Evolutionary conservation across 1,284 basidiomycete species (phyloP), one percentile per base, ranked within the genome.

Genomic region (Phellopilus nigrolimitatus): DNA sequence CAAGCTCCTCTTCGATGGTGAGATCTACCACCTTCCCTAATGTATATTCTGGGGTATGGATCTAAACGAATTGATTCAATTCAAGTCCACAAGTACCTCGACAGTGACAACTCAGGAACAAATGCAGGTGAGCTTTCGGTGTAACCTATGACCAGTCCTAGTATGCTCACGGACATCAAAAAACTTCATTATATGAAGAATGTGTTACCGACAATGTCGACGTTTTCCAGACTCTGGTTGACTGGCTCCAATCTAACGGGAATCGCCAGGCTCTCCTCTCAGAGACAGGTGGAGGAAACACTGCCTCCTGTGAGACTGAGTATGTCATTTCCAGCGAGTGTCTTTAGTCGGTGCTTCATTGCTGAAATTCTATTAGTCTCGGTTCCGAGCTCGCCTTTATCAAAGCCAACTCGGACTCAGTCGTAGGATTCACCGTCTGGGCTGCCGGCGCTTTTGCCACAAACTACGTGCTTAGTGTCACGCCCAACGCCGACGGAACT

Each of bases 51-150:
- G n/a, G n/a, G n/a, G n/a, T n/a, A n/a, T n/a, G n/a, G n/a, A n/a
- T n/a, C n/a, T n/a, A n/a, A n/a, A n/a, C n/a, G n/a, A n/a, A 19
- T 25, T 15, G 17, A 40, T 37, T 12, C 27, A 44, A 17, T 55
- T 65, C 47, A 59, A 71, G 77, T 80, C 3, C 79, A 81, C 70
- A 75, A 80, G 64, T 82, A 82, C 64, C 73, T 80, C 55, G 80
- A 82, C 62, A 68, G 67, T 48, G 78, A 80, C 62, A 78, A 78
- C 62, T 75, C 72, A 36, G 80, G 80, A 43, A 80, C 76, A 3
- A 71, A 74, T 59, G 57, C 71, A 9, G 50, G 50, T 46, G 19
- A 30, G 43, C 12, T 4, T n/a, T n/a, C n/a, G n/a, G n/a, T n/a
- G n/a, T n/a, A n/a, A n/a, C n/a, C 71, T 57, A 33, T 66, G 66